Evolutionary conservation across 164 flowering plant genomes (phyloP).

Genomic region (Chimonanthus praecox): DNA sequence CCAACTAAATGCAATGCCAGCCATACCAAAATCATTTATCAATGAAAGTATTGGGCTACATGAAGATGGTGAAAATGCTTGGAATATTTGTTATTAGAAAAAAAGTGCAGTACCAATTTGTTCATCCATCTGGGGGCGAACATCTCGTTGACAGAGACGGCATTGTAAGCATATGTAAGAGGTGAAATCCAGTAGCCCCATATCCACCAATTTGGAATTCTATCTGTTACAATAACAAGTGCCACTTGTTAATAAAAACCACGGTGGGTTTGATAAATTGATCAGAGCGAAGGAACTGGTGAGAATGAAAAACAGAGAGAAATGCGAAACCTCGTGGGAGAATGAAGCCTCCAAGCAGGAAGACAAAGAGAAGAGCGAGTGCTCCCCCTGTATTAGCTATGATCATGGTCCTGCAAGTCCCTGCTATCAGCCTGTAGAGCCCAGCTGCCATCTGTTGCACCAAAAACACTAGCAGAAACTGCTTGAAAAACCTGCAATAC

Average conservation of each 20-base stretch:
- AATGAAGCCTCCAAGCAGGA: conserved; percentile 86
- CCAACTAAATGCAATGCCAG: background rate
- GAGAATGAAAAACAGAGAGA: background rate
- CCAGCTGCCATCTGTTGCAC: conserved; percentile 91
- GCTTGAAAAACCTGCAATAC: conserved; percentile 77
- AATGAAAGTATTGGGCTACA: background rate
- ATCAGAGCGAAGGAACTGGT: background rate
- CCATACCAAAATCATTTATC: background rate
- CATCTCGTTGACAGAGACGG: conserved; percentile 36
- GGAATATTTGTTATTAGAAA: too few relatives aligned
- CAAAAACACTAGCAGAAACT: conserved; percentile 49
- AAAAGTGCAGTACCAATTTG: conserved; percentile 18
- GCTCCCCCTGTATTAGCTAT: conserved; percentile 69
- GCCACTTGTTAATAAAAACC: background rate
- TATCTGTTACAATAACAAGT: conserved; percentile 25
- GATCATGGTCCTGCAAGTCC: conserved; percentile 59
- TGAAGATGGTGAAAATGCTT: background rate
- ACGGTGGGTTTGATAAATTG: background rate
- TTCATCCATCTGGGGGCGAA: conserved; percentile 41
- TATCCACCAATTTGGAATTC: conserved; percentile 55
- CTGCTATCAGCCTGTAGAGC: conserved; percentile 62
- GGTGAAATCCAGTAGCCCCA: conserved; percentile 46
- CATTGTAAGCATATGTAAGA: conserved; percentile 29
- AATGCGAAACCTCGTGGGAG: conserved; percentile 51
- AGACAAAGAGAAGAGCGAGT: conserved; percentile 46